phyloP scores from a whole-genome alignment of 495 filamentous ascomycete species.

The Cenococcum geophilum region DNA sequence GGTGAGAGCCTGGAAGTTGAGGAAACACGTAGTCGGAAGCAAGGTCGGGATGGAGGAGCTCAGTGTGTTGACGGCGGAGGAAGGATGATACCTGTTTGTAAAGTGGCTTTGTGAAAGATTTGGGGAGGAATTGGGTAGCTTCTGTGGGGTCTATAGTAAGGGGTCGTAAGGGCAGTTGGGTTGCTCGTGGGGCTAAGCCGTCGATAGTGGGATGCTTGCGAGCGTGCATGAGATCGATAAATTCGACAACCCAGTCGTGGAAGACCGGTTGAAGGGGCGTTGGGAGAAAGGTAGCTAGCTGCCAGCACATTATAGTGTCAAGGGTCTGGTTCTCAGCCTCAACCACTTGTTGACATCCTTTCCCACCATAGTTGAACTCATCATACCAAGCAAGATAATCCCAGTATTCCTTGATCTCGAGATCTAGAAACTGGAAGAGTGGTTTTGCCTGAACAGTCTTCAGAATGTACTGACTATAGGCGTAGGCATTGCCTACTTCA shows the following conservation, averaged over 20 bases:
- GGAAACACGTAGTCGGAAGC: slow-evolving; percentile 86
- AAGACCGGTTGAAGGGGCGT: slow-evolving; percentile 73
- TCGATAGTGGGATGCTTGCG: slow-evolving; percentile 59
- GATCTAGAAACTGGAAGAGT: slow-evolving; percentile 92
- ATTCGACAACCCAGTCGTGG: slow-evolving; percentile 88
- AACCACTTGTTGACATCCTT: slow-evolving; percentile 75
- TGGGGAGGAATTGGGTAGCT: slow-evolving; percentile 61
- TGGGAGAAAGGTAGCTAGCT: slow-evolving; percentile 83
- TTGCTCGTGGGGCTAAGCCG: slow-evolving; percentile 61
- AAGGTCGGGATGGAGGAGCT: slow-evolving; percentile 84
- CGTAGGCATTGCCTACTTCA: slow-evolving; percentile 94
- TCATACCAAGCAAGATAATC: slow-evolving; percentile 99
- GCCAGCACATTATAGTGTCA: slow-evolving; percentile 97
- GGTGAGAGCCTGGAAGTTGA: slow-evolving; percentile 69
- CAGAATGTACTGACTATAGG: slow-evolving; percentile 93
- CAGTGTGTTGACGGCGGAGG: slow-evolving; percentile 74
- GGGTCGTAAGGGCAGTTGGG: slow-evolving; percentile 64
- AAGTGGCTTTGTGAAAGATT: slow-evolving; percentile 76
- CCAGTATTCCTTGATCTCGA: slow-evolving; percentile 99
- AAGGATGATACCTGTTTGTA: slow-evolving; percentile 79
- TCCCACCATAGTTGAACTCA: slow-evolving; percentile 96
- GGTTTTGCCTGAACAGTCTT: slow-evolving; percentile 94
- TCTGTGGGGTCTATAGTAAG: slow-evolving; percentile 46
- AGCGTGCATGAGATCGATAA: slow-evolving; percentile 88
- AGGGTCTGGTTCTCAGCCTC: slow-evolving; percentile 81